Conservation (phyloP, 2,329 filamentous ascomycete species). For the Pezicula neosporulosa region DNA sequence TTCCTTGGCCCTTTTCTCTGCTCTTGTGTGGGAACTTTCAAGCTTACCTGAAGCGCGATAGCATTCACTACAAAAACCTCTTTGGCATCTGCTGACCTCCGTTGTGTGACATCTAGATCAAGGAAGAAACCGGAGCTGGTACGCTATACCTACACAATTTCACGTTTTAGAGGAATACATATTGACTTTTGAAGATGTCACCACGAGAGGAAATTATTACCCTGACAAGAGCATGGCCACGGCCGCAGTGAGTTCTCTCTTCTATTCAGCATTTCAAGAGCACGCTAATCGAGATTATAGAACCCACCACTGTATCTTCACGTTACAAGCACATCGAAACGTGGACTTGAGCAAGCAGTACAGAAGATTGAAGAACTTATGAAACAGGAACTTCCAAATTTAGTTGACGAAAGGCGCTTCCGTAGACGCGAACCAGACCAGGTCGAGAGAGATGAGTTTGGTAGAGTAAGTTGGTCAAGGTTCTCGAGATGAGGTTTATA, state of each 20-base stretch:
- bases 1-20: constrained; percentile 32
- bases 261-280: background rate
- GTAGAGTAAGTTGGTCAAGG: constrained; percentile 61
- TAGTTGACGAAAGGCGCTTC: constrained; percentile 93
- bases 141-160: constrained; percentile 59
- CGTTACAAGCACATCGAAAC: constrained; percentile 87
- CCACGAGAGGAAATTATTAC: constrained; percentile 92
- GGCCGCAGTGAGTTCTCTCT: constrained; percentile 64
- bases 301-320: constrained; percentile 93
- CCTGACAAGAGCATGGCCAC: constrained; percentile 98
- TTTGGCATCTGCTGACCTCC: constrained; percentile 93
- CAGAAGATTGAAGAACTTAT: constrained; percentile 90
- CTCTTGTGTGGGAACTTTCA: constrained; percentile 55
- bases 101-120: constrained; percentile 91
- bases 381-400: constrained; percentile 90
- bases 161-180: constrained; percentile 39
- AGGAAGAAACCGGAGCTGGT: constrained; percentile 99
- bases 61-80: constrained; percentile 59
- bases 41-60: constrained; percentile 69
- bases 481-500: background rate
- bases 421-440: constrained; percentile 75
- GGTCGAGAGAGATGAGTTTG: constrained; percentile 87
- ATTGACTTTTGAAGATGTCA: constrained; percentile 85
- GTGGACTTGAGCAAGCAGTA: constrained; percentile 86
- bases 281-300: constrained; percentile 42